Evolutionary conservation across 164 flowering plant species (phyloP).

Genomic region (Kingdonia uniflora): DNA sequence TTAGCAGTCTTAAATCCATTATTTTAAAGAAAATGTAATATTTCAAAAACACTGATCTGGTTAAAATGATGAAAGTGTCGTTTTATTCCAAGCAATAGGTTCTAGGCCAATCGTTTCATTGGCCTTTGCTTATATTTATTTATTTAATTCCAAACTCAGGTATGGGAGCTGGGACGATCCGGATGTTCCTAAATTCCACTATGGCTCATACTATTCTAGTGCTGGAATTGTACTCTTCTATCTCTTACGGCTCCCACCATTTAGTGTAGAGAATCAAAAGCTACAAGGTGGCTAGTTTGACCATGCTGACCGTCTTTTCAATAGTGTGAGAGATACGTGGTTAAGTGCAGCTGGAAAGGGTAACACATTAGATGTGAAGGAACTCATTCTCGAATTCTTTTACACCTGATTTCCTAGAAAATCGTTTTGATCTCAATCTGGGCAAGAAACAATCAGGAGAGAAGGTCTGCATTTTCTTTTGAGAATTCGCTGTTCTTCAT

Average conservation of each 20-base stretch:
- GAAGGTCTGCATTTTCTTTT: conserved; percentile 57
- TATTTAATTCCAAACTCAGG: conserved; percentile 25
- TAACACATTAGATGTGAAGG: conserved; percentile 98
- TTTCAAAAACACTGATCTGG: no score
- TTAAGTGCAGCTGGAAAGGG: conserved; percentile 96
- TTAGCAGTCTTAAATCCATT: no score
- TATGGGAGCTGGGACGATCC: conserved; percentile 99
- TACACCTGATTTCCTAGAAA: conserved; percentile 94
- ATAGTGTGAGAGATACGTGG: conserved; percentile 92
- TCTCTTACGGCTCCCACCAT: conserved; percentile 92
- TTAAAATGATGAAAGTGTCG: no score
- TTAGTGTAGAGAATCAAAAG: conserved; percentile 91
- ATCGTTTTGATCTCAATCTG: conserved; percentile 74
- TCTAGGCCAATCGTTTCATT: no score
- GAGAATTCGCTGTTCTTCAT: no score
- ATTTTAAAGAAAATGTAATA: no score
- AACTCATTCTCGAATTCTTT: conserved; percentile 94
- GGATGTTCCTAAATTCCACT: conserved; percentile 96
- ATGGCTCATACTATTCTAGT: conserved; percentile 99
- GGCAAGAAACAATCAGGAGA: conserved; percentile 99
- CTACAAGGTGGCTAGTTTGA: conserved; percentile 99
- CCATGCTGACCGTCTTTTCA: conserved; percentile 99
- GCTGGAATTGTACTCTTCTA: conserved; percentile 99
- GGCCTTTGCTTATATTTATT: no score
- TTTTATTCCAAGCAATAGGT: no score